Conservation (phyloP, 176 grass and related monocot genomes). For the Ampelocalamus luodianensis region DNA sequence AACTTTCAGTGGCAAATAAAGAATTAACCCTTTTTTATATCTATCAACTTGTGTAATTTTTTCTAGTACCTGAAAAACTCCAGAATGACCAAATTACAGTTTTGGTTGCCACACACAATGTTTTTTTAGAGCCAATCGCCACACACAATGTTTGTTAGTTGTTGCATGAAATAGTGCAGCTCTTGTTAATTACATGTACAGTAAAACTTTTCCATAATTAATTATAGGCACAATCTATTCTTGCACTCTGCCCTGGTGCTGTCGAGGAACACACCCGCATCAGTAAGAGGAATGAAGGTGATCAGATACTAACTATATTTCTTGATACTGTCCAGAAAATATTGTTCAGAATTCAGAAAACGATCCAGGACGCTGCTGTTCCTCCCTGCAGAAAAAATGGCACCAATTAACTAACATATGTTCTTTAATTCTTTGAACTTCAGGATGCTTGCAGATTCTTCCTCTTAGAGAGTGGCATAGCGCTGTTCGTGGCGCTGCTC, state of each 20-base stretch:
- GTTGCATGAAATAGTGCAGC: constrained; percentile 11
- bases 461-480: constrained; percentile 76
- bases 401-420: neutral
- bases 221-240: constrained; percentile 84
- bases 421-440: neutral
- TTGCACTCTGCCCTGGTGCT: constrained; percentile 89
- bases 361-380: neutral
- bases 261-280: constrained; percentile 76
- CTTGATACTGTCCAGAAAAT: neutral
- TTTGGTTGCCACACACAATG: neutral
- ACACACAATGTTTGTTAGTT: neutral
- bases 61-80: no score
- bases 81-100: neutral
- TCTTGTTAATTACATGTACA: neutral
- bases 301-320: neutral
- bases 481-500: constrained; percentile 78
- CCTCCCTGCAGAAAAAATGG: no score
- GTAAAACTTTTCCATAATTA: neutral
- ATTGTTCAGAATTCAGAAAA: neutral
- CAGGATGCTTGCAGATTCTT: constrained; percentile 87
- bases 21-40: no score
- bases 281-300: constrained; percentile 78
- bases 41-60: no score
- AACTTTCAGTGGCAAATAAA: no score
- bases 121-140: no score